These are phyloP conservation scores for Geotrichum candidum DNA, from an alignment of 1,139 yeast species.

Conservation along the genomic window DNA sequence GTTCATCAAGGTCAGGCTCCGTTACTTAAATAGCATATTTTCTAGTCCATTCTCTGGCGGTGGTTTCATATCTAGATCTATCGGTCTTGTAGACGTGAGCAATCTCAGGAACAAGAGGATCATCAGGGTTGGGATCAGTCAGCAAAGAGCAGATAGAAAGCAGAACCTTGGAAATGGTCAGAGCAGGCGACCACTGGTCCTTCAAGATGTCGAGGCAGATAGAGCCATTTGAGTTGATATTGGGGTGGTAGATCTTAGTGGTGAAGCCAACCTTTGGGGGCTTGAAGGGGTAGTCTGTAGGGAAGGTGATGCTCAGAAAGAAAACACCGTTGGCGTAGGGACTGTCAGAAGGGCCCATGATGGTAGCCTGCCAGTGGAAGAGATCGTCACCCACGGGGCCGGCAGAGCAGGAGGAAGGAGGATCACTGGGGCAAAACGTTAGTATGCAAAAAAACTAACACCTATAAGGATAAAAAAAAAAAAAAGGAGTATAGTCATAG, in stretches of 20 bases:
- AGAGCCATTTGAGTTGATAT: slow-evolving; percentile 92
- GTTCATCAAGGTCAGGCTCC: not conserved
- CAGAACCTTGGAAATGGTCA: slow-evolving; percentile 84
- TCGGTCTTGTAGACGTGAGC: slow-evolving; percentile 96
- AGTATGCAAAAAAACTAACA: not conserved
- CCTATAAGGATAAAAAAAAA: not conserved
- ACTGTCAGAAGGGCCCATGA: slow-evolving; percentile 92
- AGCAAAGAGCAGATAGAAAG: slow-evolving; percentile 82
- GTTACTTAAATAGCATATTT: slow-evolving; percentile 76
- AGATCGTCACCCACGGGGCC: slow-evolving; percentile 98
- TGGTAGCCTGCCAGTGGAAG: slow-evolving; percentile 96
- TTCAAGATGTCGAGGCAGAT: slow-evolving; percentile 78
- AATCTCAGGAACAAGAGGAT: slow-evolving; percentile 97
- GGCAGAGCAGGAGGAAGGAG: slow-evolving; percentile 98
- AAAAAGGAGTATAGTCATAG: not conserved
- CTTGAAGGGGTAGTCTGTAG: slow-evolving; percentile 91
- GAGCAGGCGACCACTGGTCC: slow-evolving; percentile 89
- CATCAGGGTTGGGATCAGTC: slow-evolving; percentile 98
- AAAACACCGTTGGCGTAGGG: slow-evolving; percentile 93
- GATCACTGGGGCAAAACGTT: slow-evolving; percentile 55
- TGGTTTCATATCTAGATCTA: slow-evolving; percentile 89
- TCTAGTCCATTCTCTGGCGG: slow-evolving; percentile 98
- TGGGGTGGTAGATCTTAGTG: slow-evolving; percentile 86
- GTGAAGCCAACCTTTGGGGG: slow-evolving; percentile 91
- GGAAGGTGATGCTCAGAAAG: slow-evolving; percentile 86